These are phyloP conservation scores for Solanum dulcamara DNA, from an alignment of 257 asterid genomes.

Conservation along the genomic window DNA sequence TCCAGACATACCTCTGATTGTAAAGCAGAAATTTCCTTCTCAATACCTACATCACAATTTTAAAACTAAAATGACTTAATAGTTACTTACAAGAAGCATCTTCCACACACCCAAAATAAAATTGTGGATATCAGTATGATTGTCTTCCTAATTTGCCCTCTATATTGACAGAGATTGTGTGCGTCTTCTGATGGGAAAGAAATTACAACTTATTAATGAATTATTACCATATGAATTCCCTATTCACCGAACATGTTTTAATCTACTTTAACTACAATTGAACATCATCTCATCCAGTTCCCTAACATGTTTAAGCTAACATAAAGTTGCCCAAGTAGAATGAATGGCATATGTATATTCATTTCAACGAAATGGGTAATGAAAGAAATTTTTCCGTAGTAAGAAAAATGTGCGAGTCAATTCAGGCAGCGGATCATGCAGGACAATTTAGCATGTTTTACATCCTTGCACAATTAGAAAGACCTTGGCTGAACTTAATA, in stretches of 20 bases:
- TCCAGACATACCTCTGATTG: constrained; percentile 53
- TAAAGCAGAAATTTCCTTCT: constrained; percentile 60
- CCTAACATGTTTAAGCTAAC: neutral
- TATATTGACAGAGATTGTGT: neutral
- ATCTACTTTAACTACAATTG: neutral
- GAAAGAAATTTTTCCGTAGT: neutral
- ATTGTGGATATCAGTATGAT: neutral
- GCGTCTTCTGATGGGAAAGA: neutral
- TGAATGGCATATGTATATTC: neutral
- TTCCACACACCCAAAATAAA: neutral
- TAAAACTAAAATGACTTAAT: neutral
- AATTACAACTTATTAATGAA: neutral
- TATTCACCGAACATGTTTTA: neutral
- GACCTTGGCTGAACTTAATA: neutral
- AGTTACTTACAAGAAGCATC: neutral
- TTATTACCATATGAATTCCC: neutral
- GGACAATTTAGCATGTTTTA: neutral
- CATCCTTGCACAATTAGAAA: neutral
- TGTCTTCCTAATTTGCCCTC: neutral
- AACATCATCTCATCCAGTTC: neutral
- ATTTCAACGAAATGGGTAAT: neutral
- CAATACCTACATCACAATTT: constrained; percentile 44
- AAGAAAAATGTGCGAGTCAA: neutral
- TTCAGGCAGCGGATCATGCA: neutral
- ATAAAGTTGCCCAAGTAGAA: neutral